Evolutionary conservation across 1,284 basidiomycete species (phyloP).

Genomic region (Neonothopanus nambi): DNA sequence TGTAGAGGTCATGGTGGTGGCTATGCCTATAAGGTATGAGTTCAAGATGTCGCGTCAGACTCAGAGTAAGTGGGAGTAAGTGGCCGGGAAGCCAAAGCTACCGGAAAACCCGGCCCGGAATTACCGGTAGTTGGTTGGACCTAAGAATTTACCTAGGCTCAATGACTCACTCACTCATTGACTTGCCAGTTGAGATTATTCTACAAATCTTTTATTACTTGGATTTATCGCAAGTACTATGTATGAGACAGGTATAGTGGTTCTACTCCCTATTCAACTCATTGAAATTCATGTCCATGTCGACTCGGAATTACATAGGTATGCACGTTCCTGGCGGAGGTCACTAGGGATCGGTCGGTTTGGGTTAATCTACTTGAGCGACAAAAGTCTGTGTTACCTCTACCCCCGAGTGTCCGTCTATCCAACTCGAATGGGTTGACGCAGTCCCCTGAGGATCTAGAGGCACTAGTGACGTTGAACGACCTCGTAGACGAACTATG

Average conservation of each 20-base stretch:
- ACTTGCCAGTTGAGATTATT: slow-evolving; percentile 13
- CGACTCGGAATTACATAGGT: slow-evolving; percentile 13
- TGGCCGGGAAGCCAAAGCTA: too few relatives aligned
- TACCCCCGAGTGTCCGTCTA: neutral
- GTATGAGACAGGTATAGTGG: slow-evolving; percentile 13
- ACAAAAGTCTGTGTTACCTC: slow-evolving; percentile 3
- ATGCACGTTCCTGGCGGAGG: slow-evolving; percentile 10
- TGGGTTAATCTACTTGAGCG: slow-evolving; percentile 10
- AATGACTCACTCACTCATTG: neutral
- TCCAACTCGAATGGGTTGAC: neutral
- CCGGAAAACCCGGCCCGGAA: too few relatives aligned
- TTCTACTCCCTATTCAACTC: neutral
- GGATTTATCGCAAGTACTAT: slow-evolving; percentile 7
- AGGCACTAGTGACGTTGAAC: slow-evolving; percentile 7
- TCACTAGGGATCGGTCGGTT: slow-evolving; percentile 12
- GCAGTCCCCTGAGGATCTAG: slow-evolving; percentile 7
- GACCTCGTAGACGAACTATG: slow-evolving; percentile 20
- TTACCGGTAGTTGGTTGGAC: too few relatives aligned
- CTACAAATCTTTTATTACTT: slow-evolving; percentile 11
- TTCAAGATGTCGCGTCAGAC: too few relatives aligned
- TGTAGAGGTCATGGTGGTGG: too few relatives aligned
- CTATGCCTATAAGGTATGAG: too few relatives aligned
- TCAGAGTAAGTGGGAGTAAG: too few relatives aligned
- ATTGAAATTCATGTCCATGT: neutral
- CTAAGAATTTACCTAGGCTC: too few relatives aligned